Evolutionary conservation across 345 rosid species (phyloP), one percentile per base, ranked within the genome.

Genomic region (Chamaenerion angustifolium): DNA sequence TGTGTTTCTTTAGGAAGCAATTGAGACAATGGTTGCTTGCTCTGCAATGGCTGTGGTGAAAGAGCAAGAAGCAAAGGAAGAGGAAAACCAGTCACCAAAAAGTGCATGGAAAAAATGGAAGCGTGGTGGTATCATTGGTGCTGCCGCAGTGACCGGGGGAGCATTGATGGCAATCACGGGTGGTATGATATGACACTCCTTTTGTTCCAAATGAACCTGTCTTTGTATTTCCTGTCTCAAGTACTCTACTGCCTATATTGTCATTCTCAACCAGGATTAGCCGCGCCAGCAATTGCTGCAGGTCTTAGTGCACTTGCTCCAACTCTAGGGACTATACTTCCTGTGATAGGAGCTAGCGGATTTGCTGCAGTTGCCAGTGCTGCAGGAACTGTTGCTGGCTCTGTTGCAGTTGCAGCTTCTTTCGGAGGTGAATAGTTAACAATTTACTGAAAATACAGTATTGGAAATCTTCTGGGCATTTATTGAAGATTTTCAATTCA

Each of bases 251-350:
- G 18, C 52, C 46, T 40, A 0, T 18, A 44, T 50, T 50, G 49
- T 37, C 58, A 10, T 61, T 21, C 58, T 70, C 31, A 40, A 42
- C 68, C 78, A 90, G 98, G 98, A 50, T 67, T 90, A 56, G 96
- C 96, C 60, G 98, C 98, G 56, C 98, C 98, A 51, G 96, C 96
- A 65, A 81, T 90, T 71, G 98, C 98, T 47, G 98, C 95, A 18
- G 96, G 98, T 65, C 76, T 90, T 65, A 60, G 87, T 64, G 96
- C 94, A 62, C 68, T 90, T 46, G 98, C 98, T 61, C 98, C 98
- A 49, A 86, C 87, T 17, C 56, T 90, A 48, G 98, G 98, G 50
- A 81, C 98, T 58, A 58, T 89, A 55, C 64, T 89, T 48, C 98
- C 98, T 12, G 90, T 89, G 46, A 89, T 89, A 60, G 98, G 98